Percentiles rank a stretch among this genome's conserved stretches.
Conservation (phyloP, 106 monocot species). For the Dendrobium officinale region DNA sequence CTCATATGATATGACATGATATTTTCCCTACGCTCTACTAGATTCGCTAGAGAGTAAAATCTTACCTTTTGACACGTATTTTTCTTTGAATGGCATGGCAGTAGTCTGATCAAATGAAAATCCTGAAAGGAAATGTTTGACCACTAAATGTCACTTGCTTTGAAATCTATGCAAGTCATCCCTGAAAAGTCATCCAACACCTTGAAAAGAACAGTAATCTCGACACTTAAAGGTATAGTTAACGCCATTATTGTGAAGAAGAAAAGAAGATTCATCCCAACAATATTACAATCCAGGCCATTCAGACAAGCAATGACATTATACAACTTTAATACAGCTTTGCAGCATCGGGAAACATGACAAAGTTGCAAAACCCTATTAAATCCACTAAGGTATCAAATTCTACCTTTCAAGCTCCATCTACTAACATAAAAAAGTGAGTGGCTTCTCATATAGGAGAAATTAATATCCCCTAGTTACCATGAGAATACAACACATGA, state of each 20-base stretch:
- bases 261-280: not conserved
- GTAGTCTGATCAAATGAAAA: conserved; percentile 64
- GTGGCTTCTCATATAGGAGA: not conserved
- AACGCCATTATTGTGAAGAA: not conserved
- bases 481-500: not conserved
- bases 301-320: not conserved
- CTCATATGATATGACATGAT: not conserved
- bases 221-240: not conserved
- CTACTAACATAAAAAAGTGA: not conserved
- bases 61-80: conserved; percentile 80
- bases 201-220: conserved; percentile 8
- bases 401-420: not conserved
- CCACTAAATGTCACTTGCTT: conserved; percentile 32
- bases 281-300: conserved; percentile 2
- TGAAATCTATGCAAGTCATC: conserved; percentile 20
- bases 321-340: not conserved
- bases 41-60: conserved; percentile 10
- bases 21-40: not conserved
- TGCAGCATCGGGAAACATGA: not conserved
- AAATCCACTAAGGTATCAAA: not conserved
- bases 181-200: conserved; percentile 8
- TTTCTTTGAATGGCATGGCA: conserved; percentile 47
- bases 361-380: not conserved
- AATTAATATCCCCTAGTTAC: not conserved
- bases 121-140: conserved; percentile 87